Evolutionary conservation across 805 yeast genomes (phyloP).

Genomic region (Jamesozyma hellenica): DNA sequence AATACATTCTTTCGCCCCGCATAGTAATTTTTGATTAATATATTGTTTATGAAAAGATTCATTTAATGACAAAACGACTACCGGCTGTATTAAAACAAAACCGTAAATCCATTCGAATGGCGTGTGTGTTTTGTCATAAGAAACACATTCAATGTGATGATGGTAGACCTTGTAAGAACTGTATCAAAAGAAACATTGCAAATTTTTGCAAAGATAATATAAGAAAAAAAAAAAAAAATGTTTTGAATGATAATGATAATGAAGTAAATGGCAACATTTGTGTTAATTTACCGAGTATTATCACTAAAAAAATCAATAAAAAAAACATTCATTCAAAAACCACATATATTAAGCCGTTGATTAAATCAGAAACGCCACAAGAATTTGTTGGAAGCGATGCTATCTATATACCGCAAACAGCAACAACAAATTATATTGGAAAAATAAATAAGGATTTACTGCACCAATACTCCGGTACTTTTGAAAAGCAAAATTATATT

Average conservation of each 20-base stretch:
- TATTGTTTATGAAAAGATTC: no score
- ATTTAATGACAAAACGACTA: constrained; percentile 7
- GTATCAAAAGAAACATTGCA: constrained; percentile 50
- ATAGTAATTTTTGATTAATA: no score
- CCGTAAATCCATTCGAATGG: constrained; percentile 56
- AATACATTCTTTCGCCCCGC: no score
- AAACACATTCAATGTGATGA: constrained; percentile 66
- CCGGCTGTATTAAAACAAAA: constrained; percentile 40
- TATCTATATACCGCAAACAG: no score
- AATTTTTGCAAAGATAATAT: constrained; percentile 43
- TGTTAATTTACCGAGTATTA: background rate
- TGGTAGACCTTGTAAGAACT: constrained; percentile 61
- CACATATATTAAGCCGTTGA: background rate
- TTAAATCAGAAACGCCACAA: background rate
- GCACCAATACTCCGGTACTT: no score
- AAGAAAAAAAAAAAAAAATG: constrained; percentile 2
- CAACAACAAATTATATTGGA: background rate
- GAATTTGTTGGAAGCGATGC: background rate
- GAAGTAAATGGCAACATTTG: background rate
- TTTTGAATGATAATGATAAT: background rate
- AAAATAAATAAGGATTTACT: no score
- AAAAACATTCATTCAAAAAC: background rate
- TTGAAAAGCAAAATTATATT: background rate
- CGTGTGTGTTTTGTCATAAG: constrained; percentile 62
- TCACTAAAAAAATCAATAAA: no score